Evolutionary conservation across 805 yeast species (phyloP).

Genomic region (Candida endomychidarum): DNA sequence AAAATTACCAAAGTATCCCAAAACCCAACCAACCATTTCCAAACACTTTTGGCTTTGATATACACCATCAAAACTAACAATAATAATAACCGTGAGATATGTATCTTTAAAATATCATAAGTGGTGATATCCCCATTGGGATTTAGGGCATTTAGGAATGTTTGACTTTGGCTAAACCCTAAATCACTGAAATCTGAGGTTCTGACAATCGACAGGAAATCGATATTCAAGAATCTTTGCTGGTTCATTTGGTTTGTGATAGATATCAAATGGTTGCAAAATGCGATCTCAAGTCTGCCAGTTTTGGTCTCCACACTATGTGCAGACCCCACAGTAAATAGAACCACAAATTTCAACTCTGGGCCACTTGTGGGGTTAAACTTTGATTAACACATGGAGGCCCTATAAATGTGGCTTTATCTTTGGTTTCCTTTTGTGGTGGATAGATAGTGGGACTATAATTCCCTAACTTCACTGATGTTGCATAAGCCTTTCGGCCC

Average conservation of each 20-base stretch:
- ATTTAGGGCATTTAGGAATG: conserved; percentile 16
- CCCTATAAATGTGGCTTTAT: too few relatives aligned
- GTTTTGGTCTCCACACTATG: not conserved
- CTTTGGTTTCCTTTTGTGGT: too few relatives aligned
- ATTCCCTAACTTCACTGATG: too few relatives aligned
- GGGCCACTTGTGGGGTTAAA: too few relatives aligned
- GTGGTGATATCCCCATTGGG: conserved; percentile 18
- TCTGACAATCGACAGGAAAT: not conserved
- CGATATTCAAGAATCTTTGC: not conserved
- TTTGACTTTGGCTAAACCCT: conserved; percentile 16
- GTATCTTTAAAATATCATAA: conserved; percentile 18
- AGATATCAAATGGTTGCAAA: conserved; percentile 3
- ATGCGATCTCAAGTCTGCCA: too few relatives aligned
- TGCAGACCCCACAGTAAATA: too few relatives aligned
- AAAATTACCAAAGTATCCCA: not conserved
- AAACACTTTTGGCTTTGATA: not conserved
- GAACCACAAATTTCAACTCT: too few relatives aligned
- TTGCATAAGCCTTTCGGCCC: too few relatives aligned
- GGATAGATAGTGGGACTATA: too few relatives aligned
- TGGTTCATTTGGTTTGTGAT: conserved; percentile 1
- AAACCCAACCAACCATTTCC: not conserved
- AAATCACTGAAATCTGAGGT: not conserved
- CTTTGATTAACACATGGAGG: too few relatives aligned
- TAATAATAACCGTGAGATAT: conserved; percentile 16
- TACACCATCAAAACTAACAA: conserved; percentile 10